These are phyloP conservation scores for Rhododendron kiyosumense DNA, from an alignment of 148 eudicot species.

Conservation along the genomic window DNA sequence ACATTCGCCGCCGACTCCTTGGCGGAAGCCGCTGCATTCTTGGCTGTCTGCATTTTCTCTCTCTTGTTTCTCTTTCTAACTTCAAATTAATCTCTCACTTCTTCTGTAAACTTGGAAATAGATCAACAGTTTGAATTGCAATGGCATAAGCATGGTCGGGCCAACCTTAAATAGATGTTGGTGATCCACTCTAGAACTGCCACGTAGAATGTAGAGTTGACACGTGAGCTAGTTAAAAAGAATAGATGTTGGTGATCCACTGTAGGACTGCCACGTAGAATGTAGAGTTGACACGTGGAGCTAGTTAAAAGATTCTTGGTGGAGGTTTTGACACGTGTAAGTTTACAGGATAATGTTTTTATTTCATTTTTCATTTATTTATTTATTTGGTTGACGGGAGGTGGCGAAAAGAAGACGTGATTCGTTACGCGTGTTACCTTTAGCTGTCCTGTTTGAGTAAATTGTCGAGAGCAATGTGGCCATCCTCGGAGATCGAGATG, in stretches of 20 bases:
- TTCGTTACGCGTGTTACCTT: background rate
- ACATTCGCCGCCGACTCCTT: constrained; percentile 58
- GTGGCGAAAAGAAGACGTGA: background rate
- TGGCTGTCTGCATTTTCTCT: constrained; percentile 48
- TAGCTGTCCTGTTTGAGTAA: background rate
- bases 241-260: background rate
- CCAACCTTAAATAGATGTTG: background rate
- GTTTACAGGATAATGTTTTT: no score
- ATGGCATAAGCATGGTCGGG: background rate
- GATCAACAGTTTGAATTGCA: background rate
- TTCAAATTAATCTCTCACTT: background rate
- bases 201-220: background rate
- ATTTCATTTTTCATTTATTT: no score
- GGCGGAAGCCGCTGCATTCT: constrained; percentile 46
- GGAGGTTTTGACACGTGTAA: no score
- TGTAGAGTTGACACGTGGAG: no score
- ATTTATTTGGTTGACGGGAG: background rate
- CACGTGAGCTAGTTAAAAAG: background rate
- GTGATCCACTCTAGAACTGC: background rate
- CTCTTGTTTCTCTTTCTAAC: background rate
- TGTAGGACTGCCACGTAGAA: background rate
- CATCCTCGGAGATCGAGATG: no score
- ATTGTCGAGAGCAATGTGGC: background rate
- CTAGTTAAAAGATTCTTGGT: no score
- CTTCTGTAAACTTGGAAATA: background rate